These are phyloP conservation scores for Lolium perenne DNA, from an alignment of 176 grass and related monocot genomes.

Conservation along the genomic window DNA sequence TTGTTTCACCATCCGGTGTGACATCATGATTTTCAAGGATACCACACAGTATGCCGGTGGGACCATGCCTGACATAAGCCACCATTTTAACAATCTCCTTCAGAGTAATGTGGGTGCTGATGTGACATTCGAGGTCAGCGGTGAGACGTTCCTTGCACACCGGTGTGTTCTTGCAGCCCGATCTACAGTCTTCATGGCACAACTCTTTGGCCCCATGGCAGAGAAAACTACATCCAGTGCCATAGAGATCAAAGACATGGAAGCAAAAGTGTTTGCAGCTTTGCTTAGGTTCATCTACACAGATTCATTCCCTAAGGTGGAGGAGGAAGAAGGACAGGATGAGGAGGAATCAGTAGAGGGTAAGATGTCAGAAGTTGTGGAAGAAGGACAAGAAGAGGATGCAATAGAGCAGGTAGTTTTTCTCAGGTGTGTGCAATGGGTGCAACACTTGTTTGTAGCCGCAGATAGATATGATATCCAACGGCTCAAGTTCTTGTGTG, in stretches of 20 bases:
- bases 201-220: background rate
- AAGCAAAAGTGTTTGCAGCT: background rate
- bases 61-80: background rate
- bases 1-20: background rate
- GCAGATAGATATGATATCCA: background rate
- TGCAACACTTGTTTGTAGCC: background rate
- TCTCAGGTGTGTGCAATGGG: no score
- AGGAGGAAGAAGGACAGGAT: background rate
- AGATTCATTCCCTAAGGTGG: background rate
- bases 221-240: background rate
- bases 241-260: background rate
- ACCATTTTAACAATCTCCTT: background rate
- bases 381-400: no score
- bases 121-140: background rate
- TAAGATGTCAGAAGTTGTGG: no score
- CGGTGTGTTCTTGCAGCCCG: no score
- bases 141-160: no score
- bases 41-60: background rate
- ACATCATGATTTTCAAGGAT: background rate
- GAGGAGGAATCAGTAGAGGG: no score
- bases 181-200: no score
- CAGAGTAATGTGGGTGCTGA: background rate
- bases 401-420: no score
- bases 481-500: background rate
- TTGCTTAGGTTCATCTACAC: background rate